A percentile compares a stretch with the other conserved stretches of the same genome.
phyloP scores from a whole-genome alignment of 345 rosid species.

The Pistacia atlantica region DNA sequence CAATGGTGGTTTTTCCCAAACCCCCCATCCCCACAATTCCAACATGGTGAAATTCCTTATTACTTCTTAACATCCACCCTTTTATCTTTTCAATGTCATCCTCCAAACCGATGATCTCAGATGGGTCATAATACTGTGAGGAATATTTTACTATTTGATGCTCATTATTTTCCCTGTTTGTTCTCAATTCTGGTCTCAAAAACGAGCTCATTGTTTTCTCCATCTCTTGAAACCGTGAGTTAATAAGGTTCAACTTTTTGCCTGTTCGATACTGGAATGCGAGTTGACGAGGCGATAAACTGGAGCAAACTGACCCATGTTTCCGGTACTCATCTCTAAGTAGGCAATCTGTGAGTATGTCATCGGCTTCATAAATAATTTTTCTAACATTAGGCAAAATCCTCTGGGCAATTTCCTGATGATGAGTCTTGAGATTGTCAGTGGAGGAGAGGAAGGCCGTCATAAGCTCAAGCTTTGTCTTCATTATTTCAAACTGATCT shows the following conservation, averaged over 20 bases:
- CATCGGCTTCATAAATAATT: slow-evolving; percentile 27
- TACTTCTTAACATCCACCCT: not conserved
- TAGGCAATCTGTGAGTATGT: slow-evolving; percentile 25
- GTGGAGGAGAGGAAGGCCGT: slow-evolving; percentile 16
- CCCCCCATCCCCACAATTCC: slow-evolving; percentile 27
- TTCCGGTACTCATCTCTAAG: slow-evolving; percentile 16
- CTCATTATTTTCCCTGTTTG: too few relatives aligned
- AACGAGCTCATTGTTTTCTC: slow-evolving; percentile 2
- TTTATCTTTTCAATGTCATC: slow-evolving; percentile 22
- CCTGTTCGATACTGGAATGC: slow-evolving; percentile 15
- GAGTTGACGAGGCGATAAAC: not conserved
- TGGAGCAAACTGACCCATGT: not conserved
- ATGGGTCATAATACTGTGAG: slow-evolving; percentile 13
- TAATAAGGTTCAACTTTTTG: slow-evolving; percentile 13
- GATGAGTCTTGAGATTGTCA: slow-evolving; percentile 14
- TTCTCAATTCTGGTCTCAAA: slow-evolving; percentile 6
- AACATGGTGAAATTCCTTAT: too few relatives aligned
- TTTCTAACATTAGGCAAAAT: slow-evolving; percentile 19
- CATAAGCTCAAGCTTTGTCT: slow-evolving; percentile 22
- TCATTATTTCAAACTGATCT: not conserved
- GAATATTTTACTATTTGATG: slow-evolving; percentile 1
- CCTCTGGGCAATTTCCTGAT: not conserved
- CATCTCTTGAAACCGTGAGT: slow-evolving; percentile 14
- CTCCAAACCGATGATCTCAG: slow-evolving; percentile 19
- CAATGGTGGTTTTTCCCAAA: slow-evolving; percentile 30